Evolutionary conservation across 345 rosid genomes (phyloP), one percentile per base, ranked within the genome.

Genomic region (Salix dunnii): DNA sequence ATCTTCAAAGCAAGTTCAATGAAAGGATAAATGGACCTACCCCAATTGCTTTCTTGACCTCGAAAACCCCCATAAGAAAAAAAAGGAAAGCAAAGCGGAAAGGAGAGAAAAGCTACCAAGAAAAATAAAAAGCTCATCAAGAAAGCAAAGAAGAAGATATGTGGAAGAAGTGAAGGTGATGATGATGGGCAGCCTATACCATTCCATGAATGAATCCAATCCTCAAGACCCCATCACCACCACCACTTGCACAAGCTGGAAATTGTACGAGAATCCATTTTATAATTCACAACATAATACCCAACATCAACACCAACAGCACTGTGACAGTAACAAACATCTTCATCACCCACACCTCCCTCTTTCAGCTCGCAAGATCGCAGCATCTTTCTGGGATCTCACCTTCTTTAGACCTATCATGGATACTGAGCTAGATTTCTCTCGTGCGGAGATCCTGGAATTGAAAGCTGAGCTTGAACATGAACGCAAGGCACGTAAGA

Each of bases 191-290:
- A 80, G 81, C 82, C 82, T 81, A 68, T 83, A 81, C 17, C 76
- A 46, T 81, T 68, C 82, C 66, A 65, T 66, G 70, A 75, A 67
- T 74, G 81, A 80, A 25, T 66, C 79, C 35, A 73, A 46, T 65
- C 76, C 74, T 78, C 49, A 43, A 71, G 83, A 86, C 51, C 75
- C 72, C 76, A 77, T 71, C 79, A 87, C 76, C 85, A 83, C 85
- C 75, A 62, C 90, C 74, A 81, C 84, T 77, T 76, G 79, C 80
- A 85, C 89, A 33, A 85, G 85, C 83, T 91, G 97, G 97, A 91
- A 88, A 82, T 87, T 89, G 76, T 91, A 94, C 82, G 85, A 86
- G 5, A 91, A 94, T 53, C 95, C 98, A 28, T 88, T 85, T 85
- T 90, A 85, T 84, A 80, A 75, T 78, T 70, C 81, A 33, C 75